These are phyloP conservation scores for Parascedosporium putredinis DNA, from an alignment of 2,329 filamentous ascomycete species.

Conservation along the genomic window DNA sequence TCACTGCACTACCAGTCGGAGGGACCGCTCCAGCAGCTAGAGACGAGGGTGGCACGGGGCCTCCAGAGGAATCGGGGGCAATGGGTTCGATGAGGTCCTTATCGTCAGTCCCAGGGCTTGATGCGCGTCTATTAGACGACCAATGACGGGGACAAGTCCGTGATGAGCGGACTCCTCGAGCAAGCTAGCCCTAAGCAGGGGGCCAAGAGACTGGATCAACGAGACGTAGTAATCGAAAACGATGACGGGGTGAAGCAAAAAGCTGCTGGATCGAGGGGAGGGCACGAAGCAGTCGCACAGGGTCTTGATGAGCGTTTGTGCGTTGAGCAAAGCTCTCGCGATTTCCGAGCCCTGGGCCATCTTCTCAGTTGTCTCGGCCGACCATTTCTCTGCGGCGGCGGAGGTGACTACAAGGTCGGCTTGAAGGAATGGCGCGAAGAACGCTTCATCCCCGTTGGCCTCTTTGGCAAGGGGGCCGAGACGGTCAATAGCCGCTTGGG, in stretches of 20 bases:
- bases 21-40: constrained; percentile 15
- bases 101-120: neutral
- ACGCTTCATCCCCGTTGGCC: constrained; percentile 42
- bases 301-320: constrained; percentile 66
- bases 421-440: constrained; percentile 58
- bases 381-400: constrained; percentile 23
- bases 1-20: no score
- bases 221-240: constrained; percentile 72
- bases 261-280: constrained; percentile 51
- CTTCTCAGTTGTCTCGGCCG: constrained; percentile 27
- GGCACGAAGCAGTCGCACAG: constrained; percentile 66
- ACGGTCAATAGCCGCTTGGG: constrained; percentile 57
- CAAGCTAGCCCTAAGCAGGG: constrained; percentile 68
- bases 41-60: no score
- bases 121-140: constrained; percentile 20
- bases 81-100: neutral
- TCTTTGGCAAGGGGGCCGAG: constrained; percentile 54
- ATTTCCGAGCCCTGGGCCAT: constrained; percentile 60
- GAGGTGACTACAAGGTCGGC: constrained; percentile 25
- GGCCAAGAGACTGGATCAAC: constrained; percentile 66
- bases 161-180: constrained; percentile 73
- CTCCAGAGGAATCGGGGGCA: neutral
- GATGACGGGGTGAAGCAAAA: constrained; percentile 66
- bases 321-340: constrained; percentile 66
- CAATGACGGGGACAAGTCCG: constrained; percentile 63